Percentiles rank a stretch among this genome's conserved stretches.
Evolutionary conservation across 2,329 filamentous ascomycete genomes (phyloP).

Genomic region (Scedosporium dehoogii): DNA sequence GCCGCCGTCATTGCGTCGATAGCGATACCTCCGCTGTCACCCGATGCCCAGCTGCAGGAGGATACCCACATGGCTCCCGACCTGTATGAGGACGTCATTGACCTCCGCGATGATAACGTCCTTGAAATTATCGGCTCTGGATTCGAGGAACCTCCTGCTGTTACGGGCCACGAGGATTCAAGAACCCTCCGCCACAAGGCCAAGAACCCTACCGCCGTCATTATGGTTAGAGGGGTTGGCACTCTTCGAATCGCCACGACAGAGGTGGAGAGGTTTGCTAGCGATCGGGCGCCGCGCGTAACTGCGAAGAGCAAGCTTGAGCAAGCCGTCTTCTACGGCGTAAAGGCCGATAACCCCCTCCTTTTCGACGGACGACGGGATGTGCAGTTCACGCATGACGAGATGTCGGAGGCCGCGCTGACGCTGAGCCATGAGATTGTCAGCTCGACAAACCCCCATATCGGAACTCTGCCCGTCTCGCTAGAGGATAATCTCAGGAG

Average conservation of each 20-base stretch:
- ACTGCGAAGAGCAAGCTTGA: slow-evolving; percentile 85
- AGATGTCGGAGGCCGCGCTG: slow-evolving; percentile 68
- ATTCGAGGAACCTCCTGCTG: slow-evolving; percentile 44
- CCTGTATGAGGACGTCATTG: slow-evolving; percentile 78
- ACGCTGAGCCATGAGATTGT: slow-evolving; percentile 74
- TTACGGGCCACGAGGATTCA: slow-evolving; percentile 30
- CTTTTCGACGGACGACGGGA: slow-evolving; percentile 63
- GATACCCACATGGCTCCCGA: slow-evolving; percentile 54
- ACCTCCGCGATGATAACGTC: slow-evolving; percentile 58
- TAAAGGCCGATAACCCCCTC: slow-evolving; percentile 74
- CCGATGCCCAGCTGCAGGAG: slow-evolving; percentile 64
- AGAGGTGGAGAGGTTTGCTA: slow-evolving; percentile 50
- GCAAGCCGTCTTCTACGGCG: slow-evolving; percentile 89
- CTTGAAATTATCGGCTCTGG: slow-evolving; percentile 56
- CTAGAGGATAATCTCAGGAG: slow-evolving; percentile 72
- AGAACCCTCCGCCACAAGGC: slow-evolving; percentile 39
- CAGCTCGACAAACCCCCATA: slow-evolving; percentile 62
- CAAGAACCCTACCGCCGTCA: slow-evolving; percentile 52
- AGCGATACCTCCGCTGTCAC: slow-evolving; percentile 54
- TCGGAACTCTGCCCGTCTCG: slow-evolving; percentile 63
- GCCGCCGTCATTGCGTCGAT: slow-evolving; percentile 72
- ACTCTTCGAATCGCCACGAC: slow-evolving; percentile 49
- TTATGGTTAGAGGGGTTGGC: slow-evolving; percentile 54
- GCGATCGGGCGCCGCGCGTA: slow-evolving; percentile 49
- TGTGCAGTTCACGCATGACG: slow-evolving; percentile 55